These are phyloP conservation scores for Colletotrichum gigasporum DNA, from an alignment of 2,329 filamentous ascomycete species.

Conservation along the genomic window DNA sequence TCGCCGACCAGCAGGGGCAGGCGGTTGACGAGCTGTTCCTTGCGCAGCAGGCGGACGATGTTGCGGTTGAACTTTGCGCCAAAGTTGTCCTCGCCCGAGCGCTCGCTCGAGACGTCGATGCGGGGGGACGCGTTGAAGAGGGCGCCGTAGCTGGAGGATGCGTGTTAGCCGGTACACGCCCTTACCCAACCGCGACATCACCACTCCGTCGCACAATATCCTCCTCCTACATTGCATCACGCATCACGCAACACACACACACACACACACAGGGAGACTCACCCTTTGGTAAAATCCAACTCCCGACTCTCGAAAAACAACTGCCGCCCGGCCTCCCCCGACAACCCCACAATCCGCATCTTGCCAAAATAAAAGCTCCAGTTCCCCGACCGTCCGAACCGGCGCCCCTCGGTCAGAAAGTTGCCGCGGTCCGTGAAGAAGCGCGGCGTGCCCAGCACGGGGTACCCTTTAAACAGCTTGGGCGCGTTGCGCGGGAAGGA, in stretches of 20 bases:
- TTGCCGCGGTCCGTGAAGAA: slow-evolving; percentile 58
- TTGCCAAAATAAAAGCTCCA: slow-evolving; percentile 60
- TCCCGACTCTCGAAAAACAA: slow-evolving; percentile 55
- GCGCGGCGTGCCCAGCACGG: slow-evolving; percentile 52
- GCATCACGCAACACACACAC: too few species aligned
- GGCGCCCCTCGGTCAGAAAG: slow-evolving; percentile 48
- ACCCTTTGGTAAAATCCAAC: slow-evolving; percentile 55
- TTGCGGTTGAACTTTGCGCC: slow-evolving; percentile 37
- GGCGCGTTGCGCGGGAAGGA: slow-evolving; percentile 38
- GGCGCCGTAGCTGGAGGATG: slow-evolving; percentile 40
- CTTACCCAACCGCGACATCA: too few species aligned
- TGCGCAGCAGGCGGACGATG: slow-evolving; percentile 46
- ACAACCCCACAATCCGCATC: slow-evolving; percentile 54
- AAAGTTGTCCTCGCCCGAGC: slow-evolving; percentile 33
- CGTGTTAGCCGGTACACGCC: too few species aligned
- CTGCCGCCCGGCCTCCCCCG: slow-evolving; percentile 51
- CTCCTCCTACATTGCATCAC: too few species aligned
- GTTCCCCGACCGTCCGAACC: slow-evolving; percentile 47
- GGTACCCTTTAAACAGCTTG: slow-evolving; percentile 40
- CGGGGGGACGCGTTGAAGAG: slow-evolving; percentile 43
- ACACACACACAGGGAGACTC: neutral
- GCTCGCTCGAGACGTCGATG: slow-evolving; percentile 24
- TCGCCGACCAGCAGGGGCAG: slow-evolving; percentile 55
- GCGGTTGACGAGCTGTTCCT: slow-evolving; percentile 46
- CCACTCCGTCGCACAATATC: neutral